Evolutionary conservation across 2,329 filamentous ascomycete genomes (phyloP), one percentile per base, ranked within the genome.

Genomic region (Penicillium hordei): DNA sequence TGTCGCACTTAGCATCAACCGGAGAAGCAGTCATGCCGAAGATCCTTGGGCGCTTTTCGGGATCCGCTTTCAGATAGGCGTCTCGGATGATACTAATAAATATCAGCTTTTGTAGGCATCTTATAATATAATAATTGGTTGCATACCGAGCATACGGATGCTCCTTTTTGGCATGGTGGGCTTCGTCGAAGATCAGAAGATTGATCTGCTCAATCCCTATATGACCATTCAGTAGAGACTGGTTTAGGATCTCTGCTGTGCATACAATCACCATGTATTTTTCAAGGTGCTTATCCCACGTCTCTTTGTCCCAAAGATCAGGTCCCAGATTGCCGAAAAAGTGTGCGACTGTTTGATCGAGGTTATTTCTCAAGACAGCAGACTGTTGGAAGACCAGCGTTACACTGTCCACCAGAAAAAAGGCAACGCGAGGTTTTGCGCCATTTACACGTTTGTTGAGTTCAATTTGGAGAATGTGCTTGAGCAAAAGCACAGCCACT

Each of bases 11-110:
- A 0, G 90, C 86, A 75, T 97, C 93, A 3, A 97, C 88, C 0
- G 94, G 94, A 0, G 94, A 97, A 8, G 94, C 94, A 1, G 94
- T 99, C 93, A 97, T 97, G 27, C 93, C 93, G 64, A 99, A 89
- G 21, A 99, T 87, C 38, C 87, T 88, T 4, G 94, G 94, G 5
- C 86, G 82, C 48, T 76, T 77, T 0, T 70, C 65, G 0, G 72
- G 61, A 0, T 80, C 75, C 31, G 81, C 78, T 2, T 81, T 75
- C 1, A 85, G 62, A 68, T 97, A 97, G 65, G 90, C 92, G 58
- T 96, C 89, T 66, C 90, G 92, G 75, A 99, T 90, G 58, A 99
- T 94, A 29, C 82, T 83, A 58, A 45, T 39, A 12, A 38, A 43
- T 29, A 40, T 65, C 40, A 65, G 52, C 13, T 50, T 33, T 61